Evolutionary conservation across 148 eudicot genomes (phyloP).

Genomic region (Vaccinium corymbosum): DNA sequence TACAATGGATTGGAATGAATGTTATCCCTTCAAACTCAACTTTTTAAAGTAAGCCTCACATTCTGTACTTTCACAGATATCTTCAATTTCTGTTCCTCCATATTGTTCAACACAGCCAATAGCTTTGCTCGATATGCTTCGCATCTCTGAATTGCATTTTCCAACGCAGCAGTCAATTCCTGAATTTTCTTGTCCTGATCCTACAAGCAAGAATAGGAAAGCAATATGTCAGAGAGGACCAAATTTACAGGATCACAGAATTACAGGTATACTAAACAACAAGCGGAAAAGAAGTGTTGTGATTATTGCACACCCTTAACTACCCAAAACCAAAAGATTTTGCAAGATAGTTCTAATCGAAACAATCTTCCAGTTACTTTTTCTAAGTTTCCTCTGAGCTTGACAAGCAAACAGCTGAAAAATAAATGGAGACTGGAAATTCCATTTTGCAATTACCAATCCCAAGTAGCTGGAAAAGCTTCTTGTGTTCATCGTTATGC

Average conservation of each 20-base stretch:
- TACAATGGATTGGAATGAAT: neutral
- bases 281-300: neutral
- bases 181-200: conserved; percentile 20
- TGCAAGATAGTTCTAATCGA: neutral
- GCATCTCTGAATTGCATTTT: conserved; percentile 17
- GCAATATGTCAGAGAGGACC: neutral
- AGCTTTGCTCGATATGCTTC: conserved; percentile 25
- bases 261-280: neutral
- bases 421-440: neutral
- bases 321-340: neutral
- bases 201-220: conserved; percentile 2
- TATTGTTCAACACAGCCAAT: conserved; percentile 11
- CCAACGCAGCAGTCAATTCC: conserved; percentile 19
- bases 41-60: conserved; percentile 13
- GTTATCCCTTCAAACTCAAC: conserved; percentile 9
- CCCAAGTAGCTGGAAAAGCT: neutral
- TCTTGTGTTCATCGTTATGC: neutral
- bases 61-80: conserved; percentile 24
- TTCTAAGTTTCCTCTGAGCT: neutral
- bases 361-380: neutral
- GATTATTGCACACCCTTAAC: neutral
- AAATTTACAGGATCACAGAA: neutral
- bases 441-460: neutral
- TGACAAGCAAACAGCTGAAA: neutral
- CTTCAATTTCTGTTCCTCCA: conserved; percentile 26